Evolutionary conservation across 2,329 filamentous ascomycete genomes (phyloP), one percentile per base, ranked within the genome.

Genomic region (Venturia nashicola): DNA sequence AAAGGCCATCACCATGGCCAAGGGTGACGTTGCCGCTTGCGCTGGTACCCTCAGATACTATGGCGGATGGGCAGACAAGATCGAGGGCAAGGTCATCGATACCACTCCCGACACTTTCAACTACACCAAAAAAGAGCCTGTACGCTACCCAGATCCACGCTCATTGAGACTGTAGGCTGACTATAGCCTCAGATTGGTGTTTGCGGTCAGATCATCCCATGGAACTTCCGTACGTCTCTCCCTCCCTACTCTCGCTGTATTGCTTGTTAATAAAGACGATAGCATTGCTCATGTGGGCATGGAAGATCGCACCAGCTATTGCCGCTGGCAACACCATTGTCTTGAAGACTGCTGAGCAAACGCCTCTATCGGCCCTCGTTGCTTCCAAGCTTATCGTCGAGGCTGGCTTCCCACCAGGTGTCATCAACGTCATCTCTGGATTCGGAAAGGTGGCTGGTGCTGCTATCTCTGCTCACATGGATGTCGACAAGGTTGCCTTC

Each of bases 51-150:
- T 97, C 71, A 86, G 91, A 76, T 97, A 93, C 80, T 94, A 92
- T 71, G 91, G 83, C 72, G 91, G 91, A 67, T 96, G 88, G 86
- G 89, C 91, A 71, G 91, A 96, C 82, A 96, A 96, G 86, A 87
- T 94, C 68, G 82, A 86, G 76, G 91, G 91, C 76, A 91, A 92
- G 81, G 90, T 91, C 64, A 86, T 94, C 68, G 89, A 95, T 71
- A 89, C 90, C 69, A 79, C 83, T 71, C 83, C 84, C 65, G 86
- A 89, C 68, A 90, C 87, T 76, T 91, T 95, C 79, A 87, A 90
- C 79, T 95, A 94, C 80, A 91, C 89, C 68, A 80, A 83, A 71
- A 84, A 85, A 69, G 90, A 96, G 82, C 89, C 91, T 11, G 79
- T 86, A 67, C 72, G 77, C 73, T 36, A 66, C 61, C 65, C 18